A percentile compares a stretch with the other conserved stretches of the same genome.
These are phyloP conservation scores for Talaromyces funiculosus DNA, from an alignment of 2,329 filamentous ascomycete genomes.

Conservation along the genomic window DNA sequence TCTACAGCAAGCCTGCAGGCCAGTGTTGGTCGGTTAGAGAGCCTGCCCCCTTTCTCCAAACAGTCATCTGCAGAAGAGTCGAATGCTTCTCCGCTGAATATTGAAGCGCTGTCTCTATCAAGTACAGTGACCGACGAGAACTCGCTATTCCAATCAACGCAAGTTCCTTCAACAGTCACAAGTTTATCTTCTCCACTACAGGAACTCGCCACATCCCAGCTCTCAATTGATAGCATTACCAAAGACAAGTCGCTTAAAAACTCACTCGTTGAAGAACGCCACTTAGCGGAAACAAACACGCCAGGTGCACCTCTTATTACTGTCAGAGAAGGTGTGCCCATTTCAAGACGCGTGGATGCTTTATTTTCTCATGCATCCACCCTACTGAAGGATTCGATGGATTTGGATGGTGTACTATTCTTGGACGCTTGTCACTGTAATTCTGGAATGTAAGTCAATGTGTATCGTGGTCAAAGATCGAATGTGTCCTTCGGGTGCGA, in stretches of 20 bases:
- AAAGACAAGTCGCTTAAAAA: background rate
- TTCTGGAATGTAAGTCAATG: conserved; percentile 19
- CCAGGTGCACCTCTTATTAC: conserved; percentile 4
- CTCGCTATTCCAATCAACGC: background rate
- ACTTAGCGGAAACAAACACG: background rate
- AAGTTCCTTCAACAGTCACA: conserved; percentile 5
- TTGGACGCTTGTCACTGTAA: conserved; percentile 22
- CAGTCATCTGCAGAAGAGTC: background rate
- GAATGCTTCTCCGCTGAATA: background rate
- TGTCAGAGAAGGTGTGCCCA: conserved; percentile 12
- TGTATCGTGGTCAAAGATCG: background rate
- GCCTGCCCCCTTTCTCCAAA: background rate
- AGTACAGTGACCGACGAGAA: background rate
- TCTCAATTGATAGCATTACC: background rate
- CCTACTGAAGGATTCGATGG: conserved; percentile 37
- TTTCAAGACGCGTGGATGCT: conserved; percentile 16
- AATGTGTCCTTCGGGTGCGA: background rate
- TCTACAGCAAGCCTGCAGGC: background rate
- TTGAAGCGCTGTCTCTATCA: background rate
- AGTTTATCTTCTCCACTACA: background rate
- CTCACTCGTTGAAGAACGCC: background rate
- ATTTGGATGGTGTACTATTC: conserved; percentile 33
- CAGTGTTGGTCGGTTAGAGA: background rate
- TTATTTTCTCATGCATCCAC: conserved; percentile 41
- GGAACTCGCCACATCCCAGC: background rate